Base-by-base conservation (phyloP, 1,284 basidiomycete genomes). In the Peniophora sp. region DNA sequence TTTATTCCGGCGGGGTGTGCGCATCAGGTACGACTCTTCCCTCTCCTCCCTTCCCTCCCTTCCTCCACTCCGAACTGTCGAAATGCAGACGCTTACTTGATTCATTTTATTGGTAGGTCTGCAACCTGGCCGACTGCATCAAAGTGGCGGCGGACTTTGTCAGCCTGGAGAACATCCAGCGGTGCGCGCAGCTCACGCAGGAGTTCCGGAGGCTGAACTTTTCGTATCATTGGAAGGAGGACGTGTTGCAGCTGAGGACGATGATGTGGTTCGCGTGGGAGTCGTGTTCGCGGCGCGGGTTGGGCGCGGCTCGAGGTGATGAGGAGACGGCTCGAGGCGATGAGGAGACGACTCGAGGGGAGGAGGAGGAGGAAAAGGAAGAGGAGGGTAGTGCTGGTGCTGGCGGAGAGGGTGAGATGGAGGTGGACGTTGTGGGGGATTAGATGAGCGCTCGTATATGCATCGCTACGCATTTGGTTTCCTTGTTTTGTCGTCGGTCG, bases 131-230 rank as follows among this genome's bases (percentile, higher is more conserved):
- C 2, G 90, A 95, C 62, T 93, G 89, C 63, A 83, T 95, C 68
- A 96, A 96, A 69, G 86, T 95, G 39, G 92, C 93, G 12, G 76
- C 86, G 53, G 92, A 96, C 68, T 96, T 92, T 68, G 89, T 95
- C 54, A 89, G 85, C 67, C 85, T 89, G 14, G 88, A 95, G 69
- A 95, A 93, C 60, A 80, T 95, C 24, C 71, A 70, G 48, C 74
- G 85, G 15, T 93, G 88, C 64, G 85, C 86, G 63, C 72, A 76
- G 62, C 72, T 94, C 39, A 88, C 87, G 41, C 72, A 74, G 54
- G 92, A 94, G 67, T 94, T 94, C 66, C 75, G 89, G 47, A 78
- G 78, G 57, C 81, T 89, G 65, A 92, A 93, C 58, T 79, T 83
- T 58, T 72, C 75, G 41, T 79, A 79, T 65, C 81, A 77, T 34